Conservation (phyloP, 306 rosid genomes). For the Malus fusca region DNA sequence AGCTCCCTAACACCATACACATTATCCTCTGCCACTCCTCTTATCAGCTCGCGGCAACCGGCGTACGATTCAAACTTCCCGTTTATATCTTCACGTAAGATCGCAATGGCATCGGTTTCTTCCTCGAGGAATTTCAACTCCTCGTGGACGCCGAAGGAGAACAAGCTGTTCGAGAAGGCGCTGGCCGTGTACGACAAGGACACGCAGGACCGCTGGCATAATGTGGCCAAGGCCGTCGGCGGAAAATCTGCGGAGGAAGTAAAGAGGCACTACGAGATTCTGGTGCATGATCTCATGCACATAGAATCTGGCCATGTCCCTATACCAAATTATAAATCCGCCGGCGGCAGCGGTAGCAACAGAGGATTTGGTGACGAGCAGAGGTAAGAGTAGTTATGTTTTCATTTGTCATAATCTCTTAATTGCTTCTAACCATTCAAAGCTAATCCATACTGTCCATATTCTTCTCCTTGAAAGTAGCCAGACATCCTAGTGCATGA, state of each 20-base stretch:
- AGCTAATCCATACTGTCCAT: not conserved
- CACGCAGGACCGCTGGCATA: slow-evolving; percentile 78
- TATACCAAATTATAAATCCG: slow-evolving; percentile 49
- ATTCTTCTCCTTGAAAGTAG: not conserved
- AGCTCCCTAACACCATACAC: not conserved
- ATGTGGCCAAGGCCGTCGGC: slow-evolving; percentile 80
- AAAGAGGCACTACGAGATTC: slow-evolving; percentile 65
- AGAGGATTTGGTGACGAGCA: slow-evolving; percentile 31
- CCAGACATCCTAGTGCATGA: not conserved
- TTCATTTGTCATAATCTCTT: not conserved
- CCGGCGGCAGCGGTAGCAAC: slow-evolving; percentile 21
- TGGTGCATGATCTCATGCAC: slow-evolving; percentile 60
- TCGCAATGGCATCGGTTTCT: slow-evolving; percentile 27
- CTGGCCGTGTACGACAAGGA: slow-evolving; percentile 78
- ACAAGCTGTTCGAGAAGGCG: slow-evolving; percentile 75
- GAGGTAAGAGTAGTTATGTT: slow-evolving; percentile 32
- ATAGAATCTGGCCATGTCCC: slow-evolving; percentile 75
- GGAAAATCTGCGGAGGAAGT: slow-evolving; percentile 75
- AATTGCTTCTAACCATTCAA: not conserved
- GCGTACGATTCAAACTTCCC: not conserved
- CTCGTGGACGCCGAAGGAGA: slow-evolving; percentile 77
- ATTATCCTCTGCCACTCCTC: not conserved
- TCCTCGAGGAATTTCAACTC: slow-evolving; percentile 21
- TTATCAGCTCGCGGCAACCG: not conserved
- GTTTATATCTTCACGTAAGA: not conserved